These are phyloP conservation scores for Cryptococcus hybrid DNA, from an alignment of 1,284 basidiomycete species.

Conservation along the genomic window DNA sequence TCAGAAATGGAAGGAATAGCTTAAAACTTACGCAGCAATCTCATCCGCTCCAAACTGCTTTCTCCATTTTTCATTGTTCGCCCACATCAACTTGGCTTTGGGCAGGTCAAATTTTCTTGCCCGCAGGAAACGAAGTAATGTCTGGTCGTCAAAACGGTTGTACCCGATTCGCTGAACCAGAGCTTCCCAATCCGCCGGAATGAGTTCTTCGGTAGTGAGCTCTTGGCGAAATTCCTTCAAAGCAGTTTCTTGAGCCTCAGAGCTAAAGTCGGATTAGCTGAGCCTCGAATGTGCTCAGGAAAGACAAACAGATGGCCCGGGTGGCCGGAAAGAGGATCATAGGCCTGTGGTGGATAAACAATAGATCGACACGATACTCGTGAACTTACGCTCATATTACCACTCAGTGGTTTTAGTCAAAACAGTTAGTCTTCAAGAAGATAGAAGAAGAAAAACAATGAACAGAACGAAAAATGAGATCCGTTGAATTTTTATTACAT, in stretches of 20 bases:
- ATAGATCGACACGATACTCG: too few species aligned
- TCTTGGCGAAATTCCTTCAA: slow-evolving; percentile 71
- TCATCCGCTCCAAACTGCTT: slow-evolving; percentile 86
- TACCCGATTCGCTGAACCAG: slow-evolving; percentile 44
- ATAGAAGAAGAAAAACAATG: too few species aligned
- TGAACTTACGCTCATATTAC: too few species aligned
- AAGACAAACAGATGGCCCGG: slow-evolving; percentile 68
- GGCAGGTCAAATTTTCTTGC: slow-evolving; percentile 88
- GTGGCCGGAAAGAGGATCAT: slow-evolving; percentile 66
- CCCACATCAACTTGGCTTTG: slow-evolving; percentile 81
- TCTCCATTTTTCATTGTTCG: slow-evolving; percentile 84
- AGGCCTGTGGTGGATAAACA: too few species aligned
- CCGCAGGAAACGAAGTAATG: slow-evolving; percentile 81
- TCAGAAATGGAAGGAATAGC: background rate
- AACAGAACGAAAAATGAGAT: too few species aligned
- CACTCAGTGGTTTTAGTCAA: too few species aligned
- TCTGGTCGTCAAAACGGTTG: slow-evolving; percentile 76
- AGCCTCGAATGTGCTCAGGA: background rate
- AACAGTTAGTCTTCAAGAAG: too few species aligned
- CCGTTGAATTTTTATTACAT: too few species aligned
- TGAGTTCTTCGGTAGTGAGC: slow-evolving; percentile 51
- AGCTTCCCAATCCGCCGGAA: slow-evolving; percentile 39
- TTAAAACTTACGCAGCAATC: slow-evolving; percentile 64
- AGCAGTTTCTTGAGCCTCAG: slow-evolving; percentile 64
- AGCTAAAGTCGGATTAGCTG: slow-evolving; percentile 29